Base-by-base conservation (phyloP, 768 basidiomycete species). In the Hydnum rufescens region DNA sequence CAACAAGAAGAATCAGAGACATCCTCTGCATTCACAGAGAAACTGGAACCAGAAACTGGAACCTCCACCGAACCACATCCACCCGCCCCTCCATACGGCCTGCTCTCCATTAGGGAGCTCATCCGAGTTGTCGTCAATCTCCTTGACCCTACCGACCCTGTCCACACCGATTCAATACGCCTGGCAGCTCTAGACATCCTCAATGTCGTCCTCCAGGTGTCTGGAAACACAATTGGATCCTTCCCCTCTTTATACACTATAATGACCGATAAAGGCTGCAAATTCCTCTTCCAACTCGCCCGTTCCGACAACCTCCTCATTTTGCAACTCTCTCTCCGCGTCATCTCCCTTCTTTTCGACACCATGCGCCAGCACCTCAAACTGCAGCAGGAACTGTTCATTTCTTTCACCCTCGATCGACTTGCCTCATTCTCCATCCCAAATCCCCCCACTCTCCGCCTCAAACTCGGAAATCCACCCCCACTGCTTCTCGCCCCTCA, bases 141-240 rank as follows among this genome's bases (percentile, higher is more conserved):
- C 36, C 72, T 99, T 48, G 89, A 97, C 64, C 95, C 95, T 19
- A 83, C 76, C 58, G 89, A 93, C 62, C 84, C 87, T 58, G 78
- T 89, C 51, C 93, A 97, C 63, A 96, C 95, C 2, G 95, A 97
- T 63, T 88, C 90, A 3, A 95, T 92, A 51, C 79, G 95, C 13
- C 71, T 93, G 4, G 80, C 83, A 52, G 86, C 92, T 0, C 74
- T 99, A 23, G 74, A 82, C 1, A 82, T 92, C 53, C 72, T 99
- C 52, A 89, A 92, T 60, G 72, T 79, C 22, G 82, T 87, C 2
- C 78, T 97, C 51, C 88, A 96, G 64, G 77, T 80, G 50, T 77
- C 87, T 19, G 92, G 90, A 4, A 64, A 72, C 4, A 74, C 72
- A 39, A 76, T 99, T 52, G 76, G 79, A 25, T 68, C 74, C 26